Percentiles rank a stretch among this genome's conserved stretches.
These are phyloP conservation scores for Durusdinium trenchii DNA, from an alignment of 73 alveolate species.

Conservation along the genomic window DNA sequence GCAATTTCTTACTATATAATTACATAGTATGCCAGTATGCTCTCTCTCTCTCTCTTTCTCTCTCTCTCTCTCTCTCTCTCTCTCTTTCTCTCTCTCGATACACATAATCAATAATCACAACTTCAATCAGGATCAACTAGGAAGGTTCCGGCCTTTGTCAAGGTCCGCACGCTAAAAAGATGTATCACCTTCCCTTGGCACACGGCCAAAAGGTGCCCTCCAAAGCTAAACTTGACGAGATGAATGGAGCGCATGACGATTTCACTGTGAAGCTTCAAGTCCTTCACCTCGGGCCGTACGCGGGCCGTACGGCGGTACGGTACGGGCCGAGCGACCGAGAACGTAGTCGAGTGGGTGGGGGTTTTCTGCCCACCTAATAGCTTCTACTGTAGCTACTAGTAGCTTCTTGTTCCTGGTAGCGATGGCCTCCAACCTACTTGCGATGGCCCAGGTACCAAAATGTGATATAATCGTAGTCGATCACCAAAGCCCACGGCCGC, in stretches of 20 bases:
- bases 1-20: too few relatives aligned
- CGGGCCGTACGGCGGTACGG: neutral
- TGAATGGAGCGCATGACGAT: constrained; percentile 3
- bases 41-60: neutral
- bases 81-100: neutral
- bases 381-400: neutral
- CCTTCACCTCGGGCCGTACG: constrained; percentile 15
- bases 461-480: constrained; percentile 61
- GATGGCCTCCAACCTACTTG: too few relatives aligned
- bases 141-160: constrained; percentile 47
- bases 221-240: constrained; percentile 41
- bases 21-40: too few relatives aligned
- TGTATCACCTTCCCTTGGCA: constrained; percentile 58
- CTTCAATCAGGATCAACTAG: neutral
- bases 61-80: too few relatives aligned
- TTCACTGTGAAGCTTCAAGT: constrained; percentile 67
- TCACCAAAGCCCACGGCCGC: constrained; percentile 72
- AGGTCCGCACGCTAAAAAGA: constrained; percentile 32
- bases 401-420: neutral
- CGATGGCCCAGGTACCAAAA: neutral
- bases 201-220: constrained; percentile 79
- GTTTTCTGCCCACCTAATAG: neutral
- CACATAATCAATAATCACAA: too few relatives aligned
- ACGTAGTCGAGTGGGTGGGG: neutral
- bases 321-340: neutral